Evolutionary conservation across 768 basidiomycete species (phyloP), one percentile per base, ranked within the genome.

Genomic region (Russula dissimulans): DNA sequence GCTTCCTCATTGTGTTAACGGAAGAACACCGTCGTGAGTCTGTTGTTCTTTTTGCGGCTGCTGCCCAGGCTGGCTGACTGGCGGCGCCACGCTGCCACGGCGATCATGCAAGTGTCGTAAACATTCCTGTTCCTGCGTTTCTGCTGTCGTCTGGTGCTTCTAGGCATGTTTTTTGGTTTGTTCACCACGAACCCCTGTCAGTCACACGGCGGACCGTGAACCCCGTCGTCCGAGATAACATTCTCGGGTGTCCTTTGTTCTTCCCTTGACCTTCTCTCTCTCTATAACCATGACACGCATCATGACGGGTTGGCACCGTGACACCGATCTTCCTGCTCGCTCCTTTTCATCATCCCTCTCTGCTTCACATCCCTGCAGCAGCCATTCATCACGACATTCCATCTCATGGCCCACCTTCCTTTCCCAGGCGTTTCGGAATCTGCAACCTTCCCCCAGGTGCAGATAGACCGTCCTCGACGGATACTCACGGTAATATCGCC

Each of bases 401-500:
- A 36, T 36, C 48, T 39, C 48, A 56, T 56, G 47, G 32, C 51
- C 48, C 44, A 42, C 49, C 54, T 56, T 56, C 49, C 44, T 61
- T 61, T 56, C 60, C 18, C 55, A 61, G 55, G 42, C 15, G 60
- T 61, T 61, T 61, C 60, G 51, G 54, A 61, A 52, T 45, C 42
- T 54, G 36, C 54, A 39, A 44, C 15, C 10, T 9, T 42, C 42
- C 22, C 32, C 53, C 59, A 36, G 34, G 3, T 36, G 47, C 22
- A 45, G 42, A 50, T 45, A 38, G 48, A 36, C 34, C 34, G 34
- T 36, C 59, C 17, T 50, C 59, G 53, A 44, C 47, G 22, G 34
- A 32, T 56, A 51, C 55, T 51, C 60, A 61, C 48, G 60, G 60
- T 61, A 50, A 61, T 61, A 60, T 56, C 60, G 54, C 59, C 48